phyloP scores from a whole-genome alignment of 768 basidiomycete species.

The Suillus spraguei region DNA sequence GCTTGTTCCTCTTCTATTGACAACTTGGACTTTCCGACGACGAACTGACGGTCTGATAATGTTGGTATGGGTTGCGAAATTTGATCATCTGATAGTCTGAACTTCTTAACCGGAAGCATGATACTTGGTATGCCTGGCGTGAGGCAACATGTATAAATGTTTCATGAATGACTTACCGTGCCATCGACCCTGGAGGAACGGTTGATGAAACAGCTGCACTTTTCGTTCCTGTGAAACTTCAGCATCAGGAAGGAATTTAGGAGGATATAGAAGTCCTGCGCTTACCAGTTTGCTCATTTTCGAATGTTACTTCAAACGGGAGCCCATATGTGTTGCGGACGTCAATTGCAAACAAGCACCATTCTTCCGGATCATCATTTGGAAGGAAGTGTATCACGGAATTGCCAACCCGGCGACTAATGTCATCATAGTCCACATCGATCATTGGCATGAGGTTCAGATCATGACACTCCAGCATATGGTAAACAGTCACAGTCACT shows the following conservation, averaged over 20 bases:
- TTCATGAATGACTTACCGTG: constrained; percentile 52
- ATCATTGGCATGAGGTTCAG: constrained; percentile 79
- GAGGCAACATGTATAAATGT: constrained; percentile 4
- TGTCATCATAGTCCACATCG: constrained; percentile 19
- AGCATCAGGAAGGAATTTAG: not conserved
- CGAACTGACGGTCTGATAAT: constrained; percentile 87
- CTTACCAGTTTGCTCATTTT: constrained; percentile 65
- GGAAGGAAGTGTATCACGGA: constrained; percentile 32
- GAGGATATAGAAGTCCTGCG: not conserved
- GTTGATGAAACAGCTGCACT: constrained; percentile 50
- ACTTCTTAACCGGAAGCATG: constrained; percentile 71
- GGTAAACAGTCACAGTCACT: constrained; percentile 91
- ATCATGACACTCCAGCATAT: constrained; percentile 85
- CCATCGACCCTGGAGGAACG: constrained; percentile 88
- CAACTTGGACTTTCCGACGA: constrained; percentile 75
- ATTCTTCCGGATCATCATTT: constrained; percentile 54
- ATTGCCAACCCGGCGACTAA: constrained; percentile 22
- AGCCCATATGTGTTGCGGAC: constrained; percentile 91
- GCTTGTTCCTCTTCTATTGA: constrained; percentile 57
- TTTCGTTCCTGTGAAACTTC: constrained; percentile 39
- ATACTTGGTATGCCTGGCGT: constrained; percentile 43
- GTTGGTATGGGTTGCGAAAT: constrained; percentile 77
- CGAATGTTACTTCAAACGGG: constrained; percentile 88
- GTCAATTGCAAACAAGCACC: constrained; percentile 89
- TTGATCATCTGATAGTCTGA: constrained; percentile 58